Conservation (phyloP, 106 monocot genomes). For the Alisma plantagoaquatica region DNA sequence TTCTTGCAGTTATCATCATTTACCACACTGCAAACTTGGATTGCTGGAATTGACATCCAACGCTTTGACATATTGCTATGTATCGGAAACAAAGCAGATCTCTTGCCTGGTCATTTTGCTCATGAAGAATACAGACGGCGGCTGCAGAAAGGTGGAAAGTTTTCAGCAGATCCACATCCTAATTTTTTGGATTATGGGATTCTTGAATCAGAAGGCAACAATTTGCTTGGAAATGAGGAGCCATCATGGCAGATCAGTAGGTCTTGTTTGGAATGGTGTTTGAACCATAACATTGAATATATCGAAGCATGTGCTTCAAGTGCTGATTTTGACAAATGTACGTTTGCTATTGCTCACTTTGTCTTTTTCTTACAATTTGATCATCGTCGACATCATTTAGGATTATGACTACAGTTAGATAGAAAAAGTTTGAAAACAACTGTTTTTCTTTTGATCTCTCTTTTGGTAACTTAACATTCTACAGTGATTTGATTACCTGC, state of each 20-base stretch:
- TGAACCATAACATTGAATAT: slow-evolving; percentile 75
- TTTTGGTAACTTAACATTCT: too few species aligned
- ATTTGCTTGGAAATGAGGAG: slow-evolving; percentile 69
- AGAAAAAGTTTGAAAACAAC: too few species aligned
- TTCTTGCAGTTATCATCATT: slow-evolving; percentile 76
- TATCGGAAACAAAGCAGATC: slow-evolving; percentile 94
- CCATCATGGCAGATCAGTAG: slow-evolving; percentile 37
- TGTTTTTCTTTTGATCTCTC: too few species aligned
- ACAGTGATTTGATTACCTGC: too few species aligned
- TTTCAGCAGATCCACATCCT: slow-evolving; percentile 42
- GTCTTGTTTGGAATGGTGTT: slow-evolving; percentile 71
- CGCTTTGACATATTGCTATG: slow-evolving; percentile 82
- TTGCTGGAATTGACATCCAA: slow-evolving; percentile 39
- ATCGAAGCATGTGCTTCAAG: slow-evolving; percentile 91
- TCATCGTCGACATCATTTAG: too few species aligned
- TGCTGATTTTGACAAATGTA: slow-evolving; percentile 94
- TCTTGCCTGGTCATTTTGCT: slow-evolving; percentile 80
- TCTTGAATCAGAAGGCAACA: slow-evolving; percentile 59
- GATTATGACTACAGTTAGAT: too few species aligned
- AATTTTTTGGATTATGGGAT: slow-evolving; percentile 75
- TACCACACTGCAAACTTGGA: slow-evolving; percentile 56
- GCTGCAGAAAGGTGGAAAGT: slow-evolving; percentile 58
- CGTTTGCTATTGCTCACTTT: too few species aligned
- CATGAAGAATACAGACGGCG: slow-evolving; percentile 71
- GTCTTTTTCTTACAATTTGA: too few species aligned